Evolutionary conservation across 352 stramenopile genomes (phyloP).

Genomic region (Globisporangium mamillatum): DNA sequence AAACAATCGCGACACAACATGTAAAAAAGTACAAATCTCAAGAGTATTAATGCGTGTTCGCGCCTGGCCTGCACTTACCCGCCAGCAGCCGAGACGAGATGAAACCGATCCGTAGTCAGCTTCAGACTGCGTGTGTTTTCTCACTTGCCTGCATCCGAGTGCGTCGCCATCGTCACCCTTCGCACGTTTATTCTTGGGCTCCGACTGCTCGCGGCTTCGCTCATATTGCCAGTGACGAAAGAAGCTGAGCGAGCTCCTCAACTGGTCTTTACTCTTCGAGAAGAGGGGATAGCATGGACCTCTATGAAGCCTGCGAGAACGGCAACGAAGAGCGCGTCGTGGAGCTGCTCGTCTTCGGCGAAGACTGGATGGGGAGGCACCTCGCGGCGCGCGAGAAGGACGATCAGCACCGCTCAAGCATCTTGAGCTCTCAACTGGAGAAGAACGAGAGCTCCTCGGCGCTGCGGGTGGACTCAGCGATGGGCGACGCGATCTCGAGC

Average conservation of each 20-base stretch:
- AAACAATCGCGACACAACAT: too few species aligned
- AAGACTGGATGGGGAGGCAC: conserved; percentile 17
- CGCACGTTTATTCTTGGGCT: not conserved
- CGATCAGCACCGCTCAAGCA: not conserved
- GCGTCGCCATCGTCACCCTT: not conserved
- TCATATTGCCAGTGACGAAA: not conserved
- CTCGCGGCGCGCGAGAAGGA: not conserved
- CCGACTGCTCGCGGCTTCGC: not conserved
- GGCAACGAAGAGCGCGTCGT: conserved; percentile 82
- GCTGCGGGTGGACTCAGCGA: not conserved
- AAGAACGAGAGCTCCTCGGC: conserved; percentile 4
- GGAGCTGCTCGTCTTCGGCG: conserved; percentile 58
- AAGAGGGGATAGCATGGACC: conserved; percentile 45
- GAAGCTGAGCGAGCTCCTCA: not conserved
- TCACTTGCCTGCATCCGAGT: not conserved
- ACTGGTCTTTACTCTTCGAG: not conserved
- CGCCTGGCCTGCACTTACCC: too few species aligned
- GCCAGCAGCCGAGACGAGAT: not conserved
- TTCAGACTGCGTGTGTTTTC: not conserved
- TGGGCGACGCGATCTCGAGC: conserved; percentile 5
- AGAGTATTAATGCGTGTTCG: too few species aligned
- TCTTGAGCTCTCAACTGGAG: conserved; percentile 6
- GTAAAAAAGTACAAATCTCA: too few species aligned
- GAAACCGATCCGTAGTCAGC: not conserved
- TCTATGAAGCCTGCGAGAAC: conserved; percentile 80